phyloP scores from a whole-genome alignment of 2,329 filamentous ascomycete genomes.

The Bipolaris sorokiniana region DNA sequence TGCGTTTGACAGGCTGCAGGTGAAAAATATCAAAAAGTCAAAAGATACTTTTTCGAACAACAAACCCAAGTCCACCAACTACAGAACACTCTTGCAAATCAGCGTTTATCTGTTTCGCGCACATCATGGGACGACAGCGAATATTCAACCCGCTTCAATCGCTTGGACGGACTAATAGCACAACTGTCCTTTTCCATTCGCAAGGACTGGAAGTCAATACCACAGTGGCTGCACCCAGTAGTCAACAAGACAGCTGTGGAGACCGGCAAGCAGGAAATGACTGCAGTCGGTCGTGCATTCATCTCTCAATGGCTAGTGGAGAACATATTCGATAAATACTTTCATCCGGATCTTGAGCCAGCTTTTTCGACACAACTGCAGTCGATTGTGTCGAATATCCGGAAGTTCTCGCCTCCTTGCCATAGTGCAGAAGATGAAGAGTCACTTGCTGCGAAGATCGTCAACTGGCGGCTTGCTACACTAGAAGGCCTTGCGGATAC shows the following conservation, averaged over 20 bases:
- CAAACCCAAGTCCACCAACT: slow-evolving; percentile 88
- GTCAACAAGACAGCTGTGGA: slow-evolving; percentile 85
- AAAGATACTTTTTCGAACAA: slow-evolving; percentile 95
- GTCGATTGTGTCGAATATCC: slow-evolving; percentile 84
- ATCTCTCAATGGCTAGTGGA: slow-evolving; percentile 90
- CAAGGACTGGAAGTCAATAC: slow-evolving; percentile 87
- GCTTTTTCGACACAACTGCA: slow-evolving; percentile 80
- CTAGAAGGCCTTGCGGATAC: slow-evolving; percentile 83
- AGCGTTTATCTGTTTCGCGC: slow-evolving; percentile 90
- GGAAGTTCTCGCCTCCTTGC: slow-evolving; percentile 73
- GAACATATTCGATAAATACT: slow-evolving; percentile 88
- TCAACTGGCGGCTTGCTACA: slow-evolving; percentile 92
- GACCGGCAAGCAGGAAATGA: slow-evolving; percentile 97
- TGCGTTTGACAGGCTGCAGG: slow-evolving; percentile 59
- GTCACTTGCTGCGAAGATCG: slow-evolving; percentile 82
- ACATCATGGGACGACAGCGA: slow-evolving; percentile 95
- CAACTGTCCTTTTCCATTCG: slow-evolving; percentile 95
- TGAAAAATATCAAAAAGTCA: slow-evolving; percentile 97
- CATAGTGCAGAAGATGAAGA: slow-evolving; percentile 87
- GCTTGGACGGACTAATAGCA: slow-evolving; percentile 90
- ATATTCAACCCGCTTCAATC: slow-evolving; percentile 86
- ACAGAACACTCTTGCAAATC: slow-evolving; percentile 96
- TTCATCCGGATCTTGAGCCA: slow-evolving; percentile 85
- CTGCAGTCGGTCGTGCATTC: slow-evolving; percentile 85
- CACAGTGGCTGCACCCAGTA: slow-evolving; percentile 76